Conservation (phyloP, 2,329 filamentous ascomycete species). For the Orbilia brochopaga region DNA sequence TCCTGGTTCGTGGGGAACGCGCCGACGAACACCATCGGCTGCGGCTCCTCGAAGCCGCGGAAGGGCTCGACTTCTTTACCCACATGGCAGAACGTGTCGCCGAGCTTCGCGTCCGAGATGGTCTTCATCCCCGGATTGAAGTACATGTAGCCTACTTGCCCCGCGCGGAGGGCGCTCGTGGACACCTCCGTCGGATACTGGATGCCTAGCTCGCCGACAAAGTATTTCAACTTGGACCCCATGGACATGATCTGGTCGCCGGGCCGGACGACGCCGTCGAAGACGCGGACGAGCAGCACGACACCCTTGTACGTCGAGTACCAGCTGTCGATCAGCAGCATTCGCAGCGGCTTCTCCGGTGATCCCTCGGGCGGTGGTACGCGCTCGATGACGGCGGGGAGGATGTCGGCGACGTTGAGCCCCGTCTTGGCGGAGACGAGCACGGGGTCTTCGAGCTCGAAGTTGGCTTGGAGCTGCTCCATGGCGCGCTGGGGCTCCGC, state of each 20-base stretch:
- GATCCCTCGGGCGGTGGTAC: slow-evolving; percentile 83
- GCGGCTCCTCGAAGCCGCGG: slow-evolving; percentile 93
- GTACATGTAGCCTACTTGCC: slow-evolving; percentile 93
- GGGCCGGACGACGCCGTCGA: slow-evolving; percentile 81
- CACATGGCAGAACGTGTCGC: slow-evolving; percentile 88
- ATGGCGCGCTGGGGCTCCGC: slow-evolving; percentile 86
- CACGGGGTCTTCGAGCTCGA: slow-evolving; percentile 82
- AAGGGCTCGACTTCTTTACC: slow-evolving; percentile 83
- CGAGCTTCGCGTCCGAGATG: slow-evolving; percentile 92
- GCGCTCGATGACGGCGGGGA: slow-evolving; percentile 83
- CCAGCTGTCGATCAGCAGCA: slow-evolving; percentile 96
- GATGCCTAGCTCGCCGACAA: slow-evolving; percentile 93
- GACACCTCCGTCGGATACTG: slow-evolving; percentile 89
- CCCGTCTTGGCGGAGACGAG: slow-evolving; percentile 93
- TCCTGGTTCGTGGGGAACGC: slow-evolving; percentile 92
- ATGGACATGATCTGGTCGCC: slow-evolving; percentile 88
- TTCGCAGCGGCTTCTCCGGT: slow-evolving; percentile 72
- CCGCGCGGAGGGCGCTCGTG: slow-evolving; percentile 79
- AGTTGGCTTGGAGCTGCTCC: slow-evolving; percentile 81
- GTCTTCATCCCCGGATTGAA: slow-evolving; percentile 99
- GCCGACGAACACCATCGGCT: slow-evolving; percentile 98
- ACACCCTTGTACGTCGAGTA: slow-evolving; percentile 96
- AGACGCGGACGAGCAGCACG: slow-evolving; percentile 85
- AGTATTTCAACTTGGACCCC: slow-evolving; percentile 86
- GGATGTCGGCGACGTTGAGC: slow-evolving; percentile 78